Conservation (phyloP, 208 protist species). For the Trypanosoma lewisi region DNA sequence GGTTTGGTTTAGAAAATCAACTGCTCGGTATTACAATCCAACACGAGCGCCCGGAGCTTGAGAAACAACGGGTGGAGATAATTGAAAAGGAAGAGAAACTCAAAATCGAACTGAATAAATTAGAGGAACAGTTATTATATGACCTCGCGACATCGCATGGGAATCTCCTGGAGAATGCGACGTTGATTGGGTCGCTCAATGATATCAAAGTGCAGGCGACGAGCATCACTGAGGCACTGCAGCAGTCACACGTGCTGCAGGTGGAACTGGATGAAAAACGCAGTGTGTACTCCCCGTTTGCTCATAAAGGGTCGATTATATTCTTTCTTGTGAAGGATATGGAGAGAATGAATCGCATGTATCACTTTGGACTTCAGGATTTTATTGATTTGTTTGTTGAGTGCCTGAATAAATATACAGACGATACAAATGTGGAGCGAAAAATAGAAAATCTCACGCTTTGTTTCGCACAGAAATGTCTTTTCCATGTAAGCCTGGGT, state of each 20-base stretch:
- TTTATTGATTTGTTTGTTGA: conserved; percentile 88
- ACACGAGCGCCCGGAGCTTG: conserved; percentile 96
- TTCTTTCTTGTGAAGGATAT: conserved; percentile 94
- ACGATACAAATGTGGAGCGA: conserved; percentile 25
- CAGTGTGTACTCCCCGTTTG: conserved; percentile 93
- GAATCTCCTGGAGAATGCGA: conserved; percentile 95
- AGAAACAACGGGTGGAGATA: conserved; percentile 92
- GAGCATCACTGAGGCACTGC: conserved; percentile 83
- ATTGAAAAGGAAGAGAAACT: conserved; percentile 94
- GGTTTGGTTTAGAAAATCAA: conserved; percentile 94
- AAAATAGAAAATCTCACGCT: conserved; percentile 64
- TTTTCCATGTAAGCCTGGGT: conserved; percentile 64
- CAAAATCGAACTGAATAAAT: conserved; percentile 92
- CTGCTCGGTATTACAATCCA: conserved; percentile 94
- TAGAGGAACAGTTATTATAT: conserved; percentile 92
- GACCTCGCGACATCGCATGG: conserved; percentile 92
- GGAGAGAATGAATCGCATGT: conserved; percentile 95
- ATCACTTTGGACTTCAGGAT: conserved; percentile 92
- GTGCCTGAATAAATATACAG: conserved; percentile 56
- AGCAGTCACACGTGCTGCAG: conserved; percentile 84
- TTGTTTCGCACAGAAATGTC: conserved; percentile 64
- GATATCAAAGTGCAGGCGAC: conserved; percentile 92
- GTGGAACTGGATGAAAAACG: conserved; percentile 92
- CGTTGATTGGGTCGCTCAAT: conserved; percentile 92
- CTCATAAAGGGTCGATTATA: conserved; percentile 77